Base-by-base conservation (phyloP, 116 monocot genomes). In the Cymodocea nodosa region DNA sequence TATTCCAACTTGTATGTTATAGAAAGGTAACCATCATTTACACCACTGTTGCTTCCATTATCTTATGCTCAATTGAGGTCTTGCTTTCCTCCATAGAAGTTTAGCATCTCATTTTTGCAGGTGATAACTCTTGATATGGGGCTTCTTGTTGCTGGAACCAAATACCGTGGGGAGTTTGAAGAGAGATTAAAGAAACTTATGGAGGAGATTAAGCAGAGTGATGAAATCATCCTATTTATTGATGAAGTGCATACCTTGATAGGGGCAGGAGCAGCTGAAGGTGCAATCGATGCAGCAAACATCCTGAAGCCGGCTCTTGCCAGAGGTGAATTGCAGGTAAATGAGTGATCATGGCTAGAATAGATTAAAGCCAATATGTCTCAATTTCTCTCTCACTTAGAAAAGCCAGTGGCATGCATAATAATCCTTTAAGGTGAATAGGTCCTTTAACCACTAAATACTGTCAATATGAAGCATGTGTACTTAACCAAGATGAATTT, bases 91-190 rank as follows among this genome's bases (percentile, higher is more conserved):
- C 15, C 14, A 15, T 15, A 61, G 8, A 14, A 37, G 8, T 37
- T 35, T 61, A 6, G 34, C 18, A 4, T 37, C n/a, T 23, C 36
- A 9, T 35, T 61, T 61, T 35, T 56, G 5, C 23, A 97, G 97
- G 92, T 98, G 19, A 92, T 98, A 56, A 92, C 92, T 17, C 86
- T 98, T 39, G 97, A 98, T 61, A 98, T 98, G 97, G 97, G 97
- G 11, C 83, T 91, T 67, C 90, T 98, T 69, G 97, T 98, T 81
- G 97, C 97, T 39, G 97, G 97, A 9, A 91, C 97, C 58, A 98
- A 98, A 63, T 98, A 92, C 53, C 91, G 97, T 70, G 97, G 97
- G 78, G 97, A 98, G 57, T 98, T 98, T 79, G 97, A 98, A 66
- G 97, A 98, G 65, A 88, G 97, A 68, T 76, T 98, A 15, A 98